Evolutionary conservation across 2,329 filamentous ascomycete species (phyloP).

Genomic region (Esteya vermicola): DNA sequence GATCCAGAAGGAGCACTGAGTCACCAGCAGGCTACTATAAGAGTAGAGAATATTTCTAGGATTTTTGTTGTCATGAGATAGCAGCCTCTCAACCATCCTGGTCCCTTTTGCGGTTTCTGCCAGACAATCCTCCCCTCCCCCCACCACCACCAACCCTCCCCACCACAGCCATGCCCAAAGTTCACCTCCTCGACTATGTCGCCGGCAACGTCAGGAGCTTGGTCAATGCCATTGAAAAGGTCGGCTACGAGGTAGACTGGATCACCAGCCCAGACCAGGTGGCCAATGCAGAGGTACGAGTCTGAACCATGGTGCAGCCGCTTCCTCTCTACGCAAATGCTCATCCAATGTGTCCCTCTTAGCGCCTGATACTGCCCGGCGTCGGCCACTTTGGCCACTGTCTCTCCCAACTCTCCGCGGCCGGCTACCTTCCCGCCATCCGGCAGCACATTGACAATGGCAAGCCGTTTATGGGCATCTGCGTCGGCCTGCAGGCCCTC

Average conservation of each 20-base stretch:
- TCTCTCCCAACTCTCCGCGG: slow-evolving; percentile 65
- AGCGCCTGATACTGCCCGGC: slow-evolving; percentile 90
- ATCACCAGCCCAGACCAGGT: slow-evolving; percentile 75
- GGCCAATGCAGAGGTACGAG: slow-evolving; percentile 68
- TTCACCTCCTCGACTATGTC: slow-evolving; percentile 75
- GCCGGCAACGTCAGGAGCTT: slow-evolving; percentile 92
- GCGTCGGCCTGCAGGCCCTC: slow-evolving; percentile 82
- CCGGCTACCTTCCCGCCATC: slow-evolving; percentile 74
- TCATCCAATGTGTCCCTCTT: too few species aligned
- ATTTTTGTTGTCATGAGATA: too few species aligned
- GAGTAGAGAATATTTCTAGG: too few species aligned
- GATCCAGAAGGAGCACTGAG: too few species aligned
- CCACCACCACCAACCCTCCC: too few species aligned
- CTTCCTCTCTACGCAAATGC: too few species aligned
- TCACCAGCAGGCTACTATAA: neutral
- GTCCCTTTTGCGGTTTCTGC: too few species aligned
- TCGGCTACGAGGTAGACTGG: slow-evolving; percentile 90
- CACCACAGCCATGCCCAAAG: slow-evolving; percentile 35
- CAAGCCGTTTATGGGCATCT: slow-evolving; percentile 98
- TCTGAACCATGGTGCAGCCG: too few species aligned
- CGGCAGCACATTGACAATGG: slow-evolving; percentile 69
- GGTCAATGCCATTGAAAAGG: slow-evolving; percentile 93
- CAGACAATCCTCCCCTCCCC: too few species aligned
- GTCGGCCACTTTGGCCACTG: slow-evolving; percentile 98
- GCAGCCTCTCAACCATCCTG: too few species aligned